A percentile compares a stretch with the other conserved stretches of the same genome.
Evolutionary conservation across 2,329 filamentous ascomycete genomes (phyloP).

Genomic region (Parastagonospora nodorum): DNA sequence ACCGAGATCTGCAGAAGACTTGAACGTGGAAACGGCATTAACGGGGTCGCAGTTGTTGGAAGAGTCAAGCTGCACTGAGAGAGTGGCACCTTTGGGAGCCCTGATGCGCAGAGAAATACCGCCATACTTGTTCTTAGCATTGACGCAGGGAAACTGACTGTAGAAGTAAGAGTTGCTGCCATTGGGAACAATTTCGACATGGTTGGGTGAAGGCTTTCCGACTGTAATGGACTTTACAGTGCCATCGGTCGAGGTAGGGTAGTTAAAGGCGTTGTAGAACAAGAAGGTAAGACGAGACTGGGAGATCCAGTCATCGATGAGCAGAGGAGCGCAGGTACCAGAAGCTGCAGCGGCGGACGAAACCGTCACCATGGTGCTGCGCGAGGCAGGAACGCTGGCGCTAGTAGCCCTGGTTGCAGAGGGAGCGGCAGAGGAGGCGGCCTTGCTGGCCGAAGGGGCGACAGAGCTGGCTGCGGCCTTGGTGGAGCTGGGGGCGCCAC

Average conservation of each 20-base stretch:
- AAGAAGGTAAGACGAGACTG: constrained; percentile 67
- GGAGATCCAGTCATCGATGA: constrained; percentile 66
- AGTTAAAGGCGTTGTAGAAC: constrained; percentile 63
- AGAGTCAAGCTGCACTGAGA: constrained; percentile 59
- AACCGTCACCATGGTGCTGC: constrained; percentile 21
- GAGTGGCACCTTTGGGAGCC: constrained; percentile 57
- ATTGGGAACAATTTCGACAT: constrained; percentile 58
- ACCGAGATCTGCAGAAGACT: constrained; percentile 57
- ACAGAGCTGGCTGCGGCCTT: background rate
- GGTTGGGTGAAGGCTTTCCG: constrained; percentile 50
- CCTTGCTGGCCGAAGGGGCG: background rate
- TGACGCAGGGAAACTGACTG: constrained; percentile 60
- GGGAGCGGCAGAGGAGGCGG: constrained; percentile 1
- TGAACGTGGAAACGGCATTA: constrained; percentile 40
- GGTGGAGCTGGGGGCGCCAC: constrained; percentile 11
- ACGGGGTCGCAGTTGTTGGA: constrained; percentile 52
- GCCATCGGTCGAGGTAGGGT: constrained; percentile 62
- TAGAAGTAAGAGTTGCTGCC: constrained; percentile 62
- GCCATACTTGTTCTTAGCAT: constrained; percentile 57
- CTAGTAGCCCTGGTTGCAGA: background rate
- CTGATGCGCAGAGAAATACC: constrained; percentile 63
- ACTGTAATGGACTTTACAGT: constrained; percentile 64
- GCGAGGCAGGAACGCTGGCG: constrained; percentile 9
- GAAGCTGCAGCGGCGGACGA: constrained; percentile 16
- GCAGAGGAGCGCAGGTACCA: constrained; percentile 50